These are phyloP conservation scores for Solanum chiquidenum DNA, from an alignment of 257 asterid genomes.

Conservation along the genomic window DNA sequence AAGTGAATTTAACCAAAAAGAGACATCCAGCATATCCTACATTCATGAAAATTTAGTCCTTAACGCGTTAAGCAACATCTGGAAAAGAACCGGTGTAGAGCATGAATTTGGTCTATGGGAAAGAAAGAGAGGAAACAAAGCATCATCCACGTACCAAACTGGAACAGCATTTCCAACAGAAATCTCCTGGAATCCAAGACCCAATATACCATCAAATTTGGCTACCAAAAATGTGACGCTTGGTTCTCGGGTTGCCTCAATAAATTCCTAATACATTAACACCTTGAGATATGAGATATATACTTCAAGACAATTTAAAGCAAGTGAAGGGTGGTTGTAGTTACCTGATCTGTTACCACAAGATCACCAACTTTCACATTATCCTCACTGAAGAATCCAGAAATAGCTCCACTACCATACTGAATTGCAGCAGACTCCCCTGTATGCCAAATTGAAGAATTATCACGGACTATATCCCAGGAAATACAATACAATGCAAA, in stretches of 20 bases:
- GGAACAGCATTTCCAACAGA: slow-evolving; percentile 66
- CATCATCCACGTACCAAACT: slow-evolving; percentile 41
- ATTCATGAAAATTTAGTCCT: neutral
- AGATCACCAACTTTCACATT: slow-evolving; percentile 71
- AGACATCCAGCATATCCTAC: neutral
- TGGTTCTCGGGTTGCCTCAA: slow-evolving; percentile 69
- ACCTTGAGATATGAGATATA: slow-evolving; percentile 10
- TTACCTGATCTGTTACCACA: slow-evolving; percentile 67
- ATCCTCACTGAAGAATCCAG: slow-evolving; percentile 88
- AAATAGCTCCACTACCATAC: slow-evolving; percentile 90
- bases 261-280: slow-evolving; percentile 39
- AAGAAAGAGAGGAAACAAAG: slow-evolving; percentile 7
- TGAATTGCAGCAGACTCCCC: slow-evolving; percentile 88
- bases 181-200: slow-evolving; percentile 75
- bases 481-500: neutral
- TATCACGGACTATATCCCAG: neutral
- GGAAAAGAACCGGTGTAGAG: neutral
- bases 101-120: neutral
- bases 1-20: neutral
- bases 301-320: neutral
- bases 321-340: neutral
- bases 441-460: slow-evolving; percentile 2
- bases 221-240: slow-evolving; percentile 64
- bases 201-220: slow-evolving; percentile 66
- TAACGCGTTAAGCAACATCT: neutral